A percentile compares a stretch with the other conserved stretches of the same genome.
phyloP scores from a whole-genome alignment of 2,329 filamentous ascomycete genomes.

The Phialocephala sp. region DNA sequence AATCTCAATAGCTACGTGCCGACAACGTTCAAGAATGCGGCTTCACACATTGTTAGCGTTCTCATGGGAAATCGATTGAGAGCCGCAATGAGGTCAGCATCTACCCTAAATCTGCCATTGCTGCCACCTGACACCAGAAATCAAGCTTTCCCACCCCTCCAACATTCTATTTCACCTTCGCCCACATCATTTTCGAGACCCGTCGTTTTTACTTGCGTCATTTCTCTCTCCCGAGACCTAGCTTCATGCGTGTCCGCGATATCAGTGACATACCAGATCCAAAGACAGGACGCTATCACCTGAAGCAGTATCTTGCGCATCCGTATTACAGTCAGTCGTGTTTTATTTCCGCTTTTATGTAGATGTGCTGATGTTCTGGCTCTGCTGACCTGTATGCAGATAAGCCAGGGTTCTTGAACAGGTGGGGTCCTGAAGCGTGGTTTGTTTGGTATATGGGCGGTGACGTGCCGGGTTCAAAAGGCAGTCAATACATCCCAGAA shows the following conservation, averaged over 20 bases:
- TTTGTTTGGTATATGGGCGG: constrained; percentile 51
- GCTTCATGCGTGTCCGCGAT: constrained; percentile 45
- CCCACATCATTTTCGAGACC: constrained; percentile 54
- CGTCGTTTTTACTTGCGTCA: constrained; percentile 64
- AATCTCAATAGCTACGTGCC: constrained; percentile 50
- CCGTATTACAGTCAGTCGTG: constrained; percentile 61
- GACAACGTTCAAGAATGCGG: constrained; percentile 50
- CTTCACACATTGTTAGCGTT: constrained; percentile 57
- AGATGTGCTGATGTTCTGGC: neutral
- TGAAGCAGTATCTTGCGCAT: constrained; percentile 60
- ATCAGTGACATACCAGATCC: constrained; percentile 56
- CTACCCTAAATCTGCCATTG: neutral
- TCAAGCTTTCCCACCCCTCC: constrained; percentile 52
- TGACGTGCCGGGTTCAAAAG: constrained; percentile 51
- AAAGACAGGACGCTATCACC: constrained; percentile 57
- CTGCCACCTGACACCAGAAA: neutral
- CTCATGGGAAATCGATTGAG: constrained; percentile 69
- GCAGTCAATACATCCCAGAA: constrained; percentile 49
- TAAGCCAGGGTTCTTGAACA: constrained; percentile 62
- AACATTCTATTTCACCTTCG: constrained; percentile 45
- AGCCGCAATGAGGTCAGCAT: constrained; percentile 65
- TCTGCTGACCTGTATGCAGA: constrained; percentile 34
- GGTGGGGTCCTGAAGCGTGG: constrained; percentile 65
- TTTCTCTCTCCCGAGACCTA: constrained; percentile 61
- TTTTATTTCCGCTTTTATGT: neutral